Conservation (phyloP, 371 early-diverging fungal genomes). For the Mortierella sp. region DNA sequence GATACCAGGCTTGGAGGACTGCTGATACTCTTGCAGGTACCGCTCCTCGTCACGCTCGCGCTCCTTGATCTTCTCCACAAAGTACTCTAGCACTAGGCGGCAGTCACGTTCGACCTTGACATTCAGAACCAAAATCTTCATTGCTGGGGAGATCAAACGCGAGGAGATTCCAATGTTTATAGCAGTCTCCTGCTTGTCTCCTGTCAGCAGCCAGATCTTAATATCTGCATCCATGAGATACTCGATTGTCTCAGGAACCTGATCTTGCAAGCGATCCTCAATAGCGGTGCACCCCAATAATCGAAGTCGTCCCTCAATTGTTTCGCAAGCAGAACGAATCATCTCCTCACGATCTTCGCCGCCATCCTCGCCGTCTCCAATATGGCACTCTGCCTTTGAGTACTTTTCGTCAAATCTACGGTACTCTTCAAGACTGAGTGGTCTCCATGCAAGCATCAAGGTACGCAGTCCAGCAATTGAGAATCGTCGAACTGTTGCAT, state of each 20-base stretch:
- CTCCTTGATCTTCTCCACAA: constrained; percentile 62
- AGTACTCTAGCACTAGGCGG: constrained; percentile 52
- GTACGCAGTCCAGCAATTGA: constrained; percentile 82
- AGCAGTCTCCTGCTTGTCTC: constrained; percentile 96
- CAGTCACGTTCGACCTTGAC: constrained; percentile 58
- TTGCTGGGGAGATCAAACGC: constrained; percentile 67
- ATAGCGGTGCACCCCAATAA: constrained; percentile 80
- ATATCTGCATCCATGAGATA: constrained; percentile 83
- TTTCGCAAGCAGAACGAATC: constrained; percentile 75
- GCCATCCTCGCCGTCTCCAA: constrained; percentile 59
- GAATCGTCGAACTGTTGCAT: constrained; percentile 63
- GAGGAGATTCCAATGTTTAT: constrained; percentile 88
- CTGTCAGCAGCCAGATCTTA: constrained; percentile 93
- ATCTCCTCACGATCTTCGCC: constrained; percentile 68
- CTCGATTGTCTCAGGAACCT: constrained; percentile 86
- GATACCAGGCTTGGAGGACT: constrained; percentile 29
- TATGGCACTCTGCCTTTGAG: constrained; percentile 75
- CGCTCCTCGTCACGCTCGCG: constrained; percentile 71
- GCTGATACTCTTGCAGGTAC: constrained; percentile 53
- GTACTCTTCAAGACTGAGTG: constrained; percentile 73
- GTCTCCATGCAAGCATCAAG: constrained; percentile 78
- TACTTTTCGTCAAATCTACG: constrained; percentile 73
- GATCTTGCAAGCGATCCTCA: constrained; percentile 86
- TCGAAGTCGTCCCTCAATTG: constrained; percentile 70
- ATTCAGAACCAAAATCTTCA: constrained; percentile 80